Percentiles rank a stretch among this genome's conserved stretches.
phyloP scores from a whole-genome alignment of 192 early-diverging fungal genomes.

The Haplosporangium gracile region DNA sequence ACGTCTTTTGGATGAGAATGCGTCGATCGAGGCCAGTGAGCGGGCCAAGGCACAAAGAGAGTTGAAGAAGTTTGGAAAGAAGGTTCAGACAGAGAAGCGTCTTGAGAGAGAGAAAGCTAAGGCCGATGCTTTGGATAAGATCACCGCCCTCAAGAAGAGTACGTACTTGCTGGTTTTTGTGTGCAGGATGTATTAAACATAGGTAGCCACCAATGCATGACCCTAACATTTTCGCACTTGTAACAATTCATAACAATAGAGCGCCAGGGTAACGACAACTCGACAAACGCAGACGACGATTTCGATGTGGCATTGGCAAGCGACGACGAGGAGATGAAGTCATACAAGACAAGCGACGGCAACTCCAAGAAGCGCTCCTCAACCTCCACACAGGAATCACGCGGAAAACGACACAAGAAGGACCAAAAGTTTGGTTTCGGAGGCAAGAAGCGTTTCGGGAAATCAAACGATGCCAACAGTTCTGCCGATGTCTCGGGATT shows the following conservation, averaged over 20 bases:
- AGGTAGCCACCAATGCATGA: background rate
- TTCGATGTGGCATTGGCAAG: slow-evolving; percentile 78
- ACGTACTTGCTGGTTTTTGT: slow-evolving; percentile 61
- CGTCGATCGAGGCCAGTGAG: slow-evolving; percentile 84
- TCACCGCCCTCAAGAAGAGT: slow-evolving; percentile 91
- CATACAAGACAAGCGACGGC: slow-evolving; percentile 23
- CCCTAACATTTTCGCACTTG: background rate
- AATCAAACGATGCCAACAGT: slow-evolving; percentile 84
- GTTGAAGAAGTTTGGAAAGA: slow-evolving; percentile 97
- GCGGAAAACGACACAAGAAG: slow-evolving; percentile 61
- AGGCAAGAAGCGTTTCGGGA: slow-evolving; percentile 84
- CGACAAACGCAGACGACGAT: slow-evolving; percentile 67
- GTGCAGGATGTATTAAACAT: slow-evolving; percentile 2
- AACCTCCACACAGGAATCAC: slow-evolving; percentile 35
- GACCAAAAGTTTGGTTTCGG: slow-evolving; percentile 94
- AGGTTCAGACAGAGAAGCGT: slow-evolving; percentile 94
- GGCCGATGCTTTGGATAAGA: slow-evolving; percentile 91
- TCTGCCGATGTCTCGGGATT: slow-evolving; percentile 81
- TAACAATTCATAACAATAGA: slow-evolving; percentile 44
- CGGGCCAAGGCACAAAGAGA: slow-evolving; percentile 90
- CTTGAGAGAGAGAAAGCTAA: slow-evolving; percentile 90
- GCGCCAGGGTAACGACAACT: slow-evolving; percentile 64
- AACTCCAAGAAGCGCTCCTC: slow-evolving; percentile 32
- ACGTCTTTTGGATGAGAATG: slow-evolving; percentile 86
- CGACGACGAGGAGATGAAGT: slow-evolving; percentile 44